Conservation (phyloP, 371 early-diverging fungal species). For the Rhizopus stolonifer region DNA sequence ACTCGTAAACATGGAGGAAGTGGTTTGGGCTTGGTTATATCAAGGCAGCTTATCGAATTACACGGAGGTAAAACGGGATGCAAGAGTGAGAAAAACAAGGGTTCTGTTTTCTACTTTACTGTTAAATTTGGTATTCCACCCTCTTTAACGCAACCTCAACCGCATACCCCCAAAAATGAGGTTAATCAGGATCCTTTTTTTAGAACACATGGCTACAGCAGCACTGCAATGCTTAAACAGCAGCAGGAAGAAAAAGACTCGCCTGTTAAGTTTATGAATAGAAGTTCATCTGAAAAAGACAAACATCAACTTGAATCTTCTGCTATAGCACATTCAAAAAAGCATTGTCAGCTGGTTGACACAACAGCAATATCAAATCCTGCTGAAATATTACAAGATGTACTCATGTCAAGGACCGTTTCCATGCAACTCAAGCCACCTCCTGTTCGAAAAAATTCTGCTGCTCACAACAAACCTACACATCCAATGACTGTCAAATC, state of each 20-base stretch:
- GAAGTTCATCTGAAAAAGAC: neutral
- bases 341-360: slow-evolving; percentile 10
- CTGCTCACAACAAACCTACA: neutral
- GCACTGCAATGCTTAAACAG: slow-evolving; percentile 6
- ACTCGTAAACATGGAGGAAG: slow-evolving; percentile 70
- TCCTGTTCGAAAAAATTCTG: slow-evolving; percentile 21
- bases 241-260: slow-evolving; percentile 1
- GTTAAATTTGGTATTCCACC: slow-evolving; percentile 56
- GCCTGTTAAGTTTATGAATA: slow-evolving; percentile 19
- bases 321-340: slow-evolving; percentile 26
- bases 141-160: slow-evolving; percentile 45
- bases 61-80: slow-evolving; percentile 66
- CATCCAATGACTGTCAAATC: neutral
- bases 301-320: slow-evolving; percentile 20
- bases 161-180: slow-evolving; percentile 59
- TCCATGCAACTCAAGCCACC: slow-evolving; percentile 45
- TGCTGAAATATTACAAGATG: slow-evolving; percentile 33
- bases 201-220: slow-evolving; percentile 35
- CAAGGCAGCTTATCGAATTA: slow-evolving; percentile 61
- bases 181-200: slow-evolving; percentile 46
- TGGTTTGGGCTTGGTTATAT: slow-evolving; percentile 65
- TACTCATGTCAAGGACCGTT: slow-evolving; percentile 36
- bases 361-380: slow-evolving; percentile 4
- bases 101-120: slow-evolving; percentile 64
- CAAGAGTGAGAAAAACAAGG: slow-evolving; percentile 57